Evolutionary conservation across 495 filamentous ascomycete genomes (phyloP).

Genomic region (Copromyces sp.): DNA sequence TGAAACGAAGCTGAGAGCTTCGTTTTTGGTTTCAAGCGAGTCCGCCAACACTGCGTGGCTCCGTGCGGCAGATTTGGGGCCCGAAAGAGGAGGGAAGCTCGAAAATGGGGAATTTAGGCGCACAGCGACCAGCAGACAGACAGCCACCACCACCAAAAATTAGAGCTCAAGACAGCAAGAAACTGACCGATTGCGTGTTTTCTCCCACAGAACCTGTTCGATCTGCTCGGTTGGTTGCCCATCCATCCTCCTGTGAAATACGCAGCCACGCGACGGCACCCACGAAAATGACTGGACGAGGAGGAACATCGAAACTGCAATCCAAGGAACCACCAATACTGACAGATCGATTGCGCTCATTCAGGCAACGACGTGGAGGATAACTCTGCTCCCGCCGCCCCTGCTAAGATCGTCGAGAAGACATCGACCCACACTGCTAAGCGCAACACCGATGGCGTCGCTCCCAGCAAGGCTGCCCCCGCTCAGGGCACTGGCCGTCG

Average conservation of each 20-base stretch:
- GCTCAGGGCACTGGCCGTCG: conserved; percentile 36
- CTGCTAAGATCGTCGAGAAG: conserved; percentile 80
- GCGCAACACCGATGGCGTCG: conserved; percentile 77
- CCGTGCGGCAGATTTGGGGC: background rate
- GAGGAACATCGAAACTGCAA: conserved; percentile 19
- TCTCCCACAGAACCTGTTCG: conserved; percentile 62
- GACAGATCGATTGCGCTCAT: conserved; percentile 15
- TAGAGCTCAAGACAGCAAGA: conserved; percentile 5
- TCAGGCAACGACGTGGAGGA: conserved; percentile 81
- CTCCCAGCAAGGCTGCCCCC: conserved; percentile 39
- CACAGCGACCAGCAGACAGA: background rate
- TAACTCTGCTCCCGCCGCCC: conserved; percentile 65
- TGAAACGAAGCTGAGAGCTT: background rate
- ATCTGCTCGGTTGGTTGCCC: conserved; percentile 61
- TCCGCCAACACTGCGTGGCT: background rate
- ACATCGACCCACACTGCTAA: conserved; percentile 67
- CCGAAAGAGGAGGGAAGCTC: conserved; percentile 2
- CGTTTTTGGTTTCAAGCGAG: conserved; percentile 1
- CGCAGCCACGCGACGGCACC: conserved; percentile 8
- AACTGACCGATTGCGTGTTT: conserved; percentile 13
- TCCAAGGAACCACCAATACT: conserved; percentile 9
- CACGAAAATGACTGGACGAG: background rate
- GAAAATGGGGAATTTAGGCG: background rate
- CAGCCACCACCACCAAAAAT: background rate
- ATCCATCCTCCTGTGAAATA: conserved; percentile 4